Base-by-base conservation (phyloP, 2,329 filamentous ascomycete species). In the Verticillium tricorpus region DNA sequence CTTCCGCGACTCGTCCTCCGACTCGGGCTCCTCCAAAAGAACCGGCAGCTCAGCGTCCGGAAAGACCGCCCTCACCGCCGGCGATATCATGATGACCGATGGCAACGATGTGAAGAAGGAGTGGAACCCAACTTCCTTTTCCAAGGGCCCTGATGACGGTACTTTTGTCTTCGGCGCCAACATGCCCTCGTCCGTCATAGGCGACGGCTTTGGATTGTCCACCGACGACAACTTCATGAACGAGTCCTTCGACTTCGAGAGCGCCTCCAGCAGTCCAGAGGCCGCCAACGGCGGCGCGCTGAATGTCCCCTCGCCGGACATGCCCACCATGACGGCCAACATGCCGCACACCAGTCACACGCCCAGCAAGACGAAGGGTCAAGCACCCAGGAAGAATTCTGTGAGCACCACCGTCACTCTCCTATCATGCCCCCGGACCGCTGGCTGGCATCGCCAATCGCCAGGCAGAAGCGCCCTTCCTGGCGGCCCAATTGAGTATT, bases 241-340 rank as follows among this genome's bases (percentile, higher is more conserved):
- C 59, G 74, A 76, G 56, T 74, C 78, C 57, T 85, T 87, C 66
- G 82, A 86, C 65, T 87, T 88, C 68, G 81, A 83, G 17, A 85
- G 83, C 67, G 81, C 82, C 9, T 81, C 83, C 2, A 85, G 80
- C 66, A 89, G 84, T 63, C 84, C 86, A 6, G 80, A 78, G 61
- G 76, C 74, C 9, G 57, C 68, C 15, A 68, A 65, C 37, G 65
- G 62, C 12, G 64, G 62, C 15, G 59, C 62, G 35, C 45, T 60
- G 34, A 70, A 76, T 60, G 77, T 80, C 65, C 74, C 77, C 9
- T 82, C 79, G 7, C 75, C 76, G n/a, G 70, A 68, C 56, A 81
- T 79, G 75, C 73, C 76, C 35, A 74, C 69, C 32, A 74, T 76
- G 63, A 76, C 78, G 63, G 70, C 74, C 2, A 71, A 74, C 58